phyloP scores from a whole-genome alignment of 1,139 yeast genomes.

The Geotrichum aggregatum region DNA sequence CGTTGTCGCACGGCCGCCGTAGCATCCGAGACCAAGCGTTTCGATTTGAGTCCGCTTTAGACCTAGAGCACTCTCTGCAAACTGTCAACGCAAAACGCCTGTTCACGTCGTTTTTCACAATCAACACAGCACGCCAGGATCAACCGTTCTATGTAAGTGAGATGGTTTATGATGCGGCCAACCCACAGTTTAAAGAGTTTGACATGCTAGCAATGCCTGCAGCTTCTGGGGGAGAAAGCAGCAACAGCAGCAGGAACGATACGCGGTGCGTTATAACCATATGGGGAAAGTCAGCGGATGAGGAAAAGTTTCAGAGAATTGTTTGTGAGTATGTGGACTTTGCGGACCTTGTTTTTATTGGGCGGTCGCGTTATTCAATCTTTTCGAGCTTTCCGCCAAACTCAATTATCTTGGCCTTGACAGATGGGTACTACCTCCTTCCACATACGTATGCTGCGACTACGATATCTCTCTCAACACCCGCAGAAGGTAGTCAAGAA shows the following conservation, averaged over 20 bases:
- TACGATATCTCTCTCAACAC: not conserved
- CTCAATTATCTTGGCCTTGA: constrained; percentile 38
- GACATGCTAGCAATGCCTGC: constrained; percentile 1
- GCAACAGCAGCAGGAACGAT: constrained; percentile 6
- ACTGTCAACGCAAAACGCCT: constrained; percentile 4
- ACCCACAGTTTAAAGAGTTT: constrained; percentile 19
- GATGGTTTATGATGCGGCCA: constrained; percentile 9
- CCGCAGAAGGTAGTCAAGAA: not conserved
- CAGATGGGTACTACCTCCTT: constrained; percentile 42
- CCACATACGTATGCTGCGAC: constrained; percentile 22
- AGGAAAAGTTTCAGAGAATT: constrained; percentile 1
- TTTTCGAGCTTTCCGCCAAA: constrained; percentile 31
- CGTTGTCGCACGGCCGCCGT: constrained; percentile 14
- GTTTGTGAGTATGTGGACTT: constrained; percentile 23
- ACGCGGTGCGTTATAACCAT: constrained; percentile 13
- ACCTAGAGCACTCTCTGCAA: constrained; percentile 12
- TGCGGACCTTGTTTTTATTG: constrained; percentile 26
- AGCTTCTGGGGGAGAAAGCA: too few species aligned
- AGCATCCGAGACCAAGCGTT: constrained; percentile 15
- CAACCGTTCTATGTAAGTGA: constrained; percentile 21
- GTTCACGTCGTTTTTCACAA: constrained; percentile 16
- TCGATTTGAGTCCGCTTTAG: constrained; percentile 16
- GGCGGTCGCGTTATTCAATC: constrained; percentile 27
- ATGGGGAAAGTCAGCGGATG: constrained; percentile 17
- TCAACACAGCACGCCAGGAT: constrained; percentile 14